Base-by-base conservation (phyloP, 441 rosid genomes). In the Biscutella laevigata region DNA sequence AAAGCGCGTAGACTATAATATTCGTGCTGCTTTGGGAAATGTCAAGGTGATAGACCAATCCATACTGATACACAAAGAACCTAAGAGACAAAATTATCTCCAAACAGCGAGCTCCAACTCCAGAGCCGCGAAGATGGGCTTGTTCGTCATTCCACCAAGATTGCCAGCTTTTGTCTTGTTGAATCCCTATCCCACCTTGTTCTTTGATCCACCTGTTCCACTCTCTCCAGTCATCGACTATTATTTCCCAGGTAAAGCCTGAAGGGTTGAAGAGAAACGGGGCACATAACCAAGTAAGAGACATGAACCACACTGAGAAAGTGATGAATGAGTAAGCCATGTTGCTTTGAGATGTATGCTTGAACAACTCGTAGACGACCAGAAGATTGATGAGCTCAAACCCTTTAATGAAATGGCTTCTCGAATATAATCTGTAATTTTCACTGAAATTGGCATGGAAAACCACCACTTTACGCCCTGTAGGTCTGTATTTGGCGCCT, bases 71-170 rank as follows among this genome's bases (percentile, higher is more conserved):
- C 69, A 92, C 71, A 27, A 92, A 92, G 70, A 92, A 92, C 45
- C 96, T 84, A 60, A 79, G 60, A 44, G 96, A 88, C 19, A 92
- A 81, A 62, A 92, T 49, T 2, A 92, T 72, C 71, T 92, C 96
- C 20, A 83, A 67, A 57, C 81, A 48, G 56, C 92, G 77, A 64
- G 95, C 94, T 14, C 82, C 83, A 17, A 81, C 59, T 21, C 96
- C 92, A 3, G 94, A 85, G 37, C 70, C 76, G 34, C 70, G 78
- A 26, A 92, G 82, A 71, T 86, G 99, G 21, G 81, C 77, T 71
- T 92, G 99, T 58, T 88, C 97, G n/a, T 86, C 95, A 24, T 66
- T 68, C 99, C 99, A 92, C 99, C 99, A 92, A 6, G 99, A 88
- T 61, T 92, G 81, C 99, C 99, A 92, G 71, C 99, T 92, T 71